A percentile compares a stretch with the other conserved stretches of the same genome.
Evolutionary conservation across 805 yeast genomes (phyloP).

Genomic region (Barnettozyma wickerhamii): DNA sequence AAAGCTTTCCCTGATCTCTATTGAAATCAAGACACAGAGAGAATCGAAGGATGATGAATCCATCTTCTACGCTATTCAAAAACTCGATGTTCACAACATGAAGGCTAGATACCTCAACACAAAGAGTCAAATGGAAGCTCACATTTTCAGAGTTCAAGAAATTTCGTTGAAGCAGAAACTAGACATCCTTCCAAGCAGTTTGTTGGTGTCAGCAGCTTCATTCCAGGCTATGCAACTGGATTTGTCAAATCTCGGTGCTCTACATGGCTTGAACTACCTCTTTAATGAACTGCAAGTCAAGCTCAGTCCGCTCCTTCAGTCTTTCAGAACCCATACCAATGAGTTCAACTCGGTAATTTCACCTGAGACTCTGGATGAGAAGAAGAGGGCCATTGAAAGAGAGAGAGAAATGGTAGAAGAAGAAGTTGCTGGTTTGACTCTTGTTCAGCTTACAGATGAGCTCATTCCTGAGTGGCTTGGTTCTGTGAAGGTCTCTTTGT

Average conservation of each 20-base stretch:
- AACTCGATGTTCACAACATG: slow-evolving; percentile 13
- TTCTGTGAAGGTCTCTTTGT: slow-evolving; percentile 5
- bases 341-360: slow-evolving; percentile 3
- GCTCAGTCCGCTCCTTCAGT: slow-evolving; percentile 8
- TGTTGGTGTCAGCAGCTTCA: slow-evolving; percentile 1
- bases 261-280: slow-evolving; percentile 28
- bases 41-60: slow-evolving; percentile 20
- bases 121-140: slow-evolving; percentile 6
- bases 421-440: neutral
- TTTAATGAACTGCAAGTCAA: slow-evolving; percentile 17
- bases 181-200: slow-evolving; percentile 14
- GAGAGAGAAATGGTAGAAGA: neutral
- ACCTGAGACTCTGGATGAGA: neutral
- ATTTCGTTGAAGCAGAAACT: slow-evolving; percentile 12
- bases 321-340: slow-evolving; percentile 1
- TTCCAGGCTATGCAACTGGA: slow-evolving; percentile 21
- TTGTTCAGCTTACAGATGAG: slow-evolving; percentile 14
- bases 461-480: slow-evolving; percentile 23
- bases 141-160: slow-evolving; percentile 13
- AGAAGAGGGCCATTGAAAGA: neutral
- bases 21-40: slow-evolving; percentile 15
- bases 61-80: slow-evolving; percentile 8
- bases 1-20: slow-evolving; percentile 22
- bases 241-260: slow-evolving; percentile 24
- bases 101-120: slow-evolving; percentile 18